Percentiles rank a stretch among this genome's conserved stretches.
Evolutionary conservation across 495 filamentous ascomycete species (phyloP).

Genomic region (Daldinia loculata): DNA sequence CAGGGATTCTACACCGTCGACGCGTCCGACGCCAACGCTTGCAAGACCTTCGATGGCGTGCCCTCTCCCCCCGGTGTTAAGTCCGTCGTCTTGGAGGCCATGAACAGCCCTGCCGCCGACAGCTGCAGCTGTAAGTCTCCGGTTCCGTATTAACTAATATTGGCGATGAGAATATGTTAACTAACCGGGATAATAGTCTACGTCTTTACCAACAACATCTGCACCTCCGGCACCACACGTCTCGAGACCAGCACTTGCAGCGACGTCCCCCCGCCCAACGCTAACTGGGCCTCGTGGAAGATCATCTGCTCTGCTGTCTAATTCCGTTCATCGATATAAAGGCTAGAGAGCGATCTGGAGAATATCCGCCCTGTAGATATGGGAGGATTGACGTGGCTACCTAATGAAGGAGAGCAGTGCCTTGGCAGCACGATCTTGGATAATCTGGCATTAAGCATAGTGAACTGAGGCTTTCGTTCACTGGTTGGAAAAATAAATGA

Average conservation of each 20-base stretch:
- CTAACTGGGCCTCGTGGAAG: conserved; percentile 34
- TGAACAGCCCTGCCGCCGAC: conserved; percentile 20
- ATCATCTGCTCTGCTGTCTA: neutral
- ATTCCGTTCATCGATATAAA: neutral
- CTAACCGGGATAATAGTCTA: conserved; percentile 20
- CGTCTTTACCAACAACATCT: conserved; percentile 37
- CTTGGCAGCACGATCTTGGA: neutral
- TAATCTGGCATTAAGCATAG: conserved; percentile 2
- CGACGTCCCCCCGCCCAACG: neutral
- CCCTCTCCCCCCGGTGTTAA: conserved; percentile 8
- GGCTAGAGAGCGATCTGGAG: neutral
- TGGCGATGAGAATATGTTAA: neutral
- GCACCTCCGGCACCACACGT: conserved; percentile 8
- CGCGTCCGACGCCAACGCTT: conserved; percentile 31
- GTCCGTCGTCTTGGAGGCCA: conserved; percentile 29
- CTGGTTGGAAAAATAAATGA: neutral
- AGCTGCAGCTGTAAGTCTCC: conserved; percentile 40
- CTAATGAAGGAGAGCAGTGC: neutral
- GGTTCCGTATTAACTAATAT: neutral
- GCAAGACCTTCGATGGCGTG: conserved; percentile 23
- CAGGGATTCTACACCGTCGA: conserved; percentile 45
- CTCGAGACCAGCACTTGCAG: conserved; percentile 20
- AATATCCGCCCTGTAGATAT: neutral
- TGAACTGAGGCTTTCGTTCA: neutral
- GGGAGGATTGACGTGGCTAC: neutral